Evolutionary conservation across 768 basidiomycete genomes (phyloP).

Genomic region (Leccinum fibrillosum): DNA sequence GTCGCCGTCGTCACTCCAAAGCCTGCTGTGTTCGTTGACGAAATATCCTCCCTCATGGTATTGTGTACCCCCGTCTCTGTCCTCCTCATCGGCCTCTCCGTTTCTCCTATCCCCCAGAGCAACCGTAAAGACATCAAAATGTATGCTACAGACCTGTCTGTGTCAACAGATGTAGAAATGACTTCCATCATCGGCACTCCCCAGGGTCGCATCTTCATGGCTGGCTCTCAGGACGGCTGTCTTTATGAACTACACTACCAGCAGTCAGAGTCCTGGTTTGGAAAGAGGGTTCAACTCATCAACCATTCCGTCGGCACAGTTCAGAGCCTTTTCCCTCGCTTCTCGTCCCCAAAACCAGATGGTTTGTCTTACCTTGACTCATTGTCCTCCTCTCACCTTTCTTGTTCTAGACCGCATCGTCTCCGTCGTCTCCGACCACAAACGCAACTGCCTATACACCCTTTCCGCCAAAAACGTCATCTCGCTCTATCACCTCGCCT

Average conservation of each 20-base stretch:
- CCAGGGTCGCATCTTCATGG: constrained; percentile 90
- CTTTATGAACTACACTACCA: constrained; percentile 93
- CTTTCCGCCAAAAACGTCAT: constrained; percentile 65
- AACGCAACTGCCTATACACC: constrained; percentile 75
- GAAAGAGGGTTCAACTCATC: constrained; percentile 76
- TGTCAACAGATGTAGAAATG: constrained; percentile 83
- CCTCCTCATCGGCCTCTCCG: constrained; percentile 79
- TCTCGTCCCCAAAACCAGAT: constrained; percentile 59
- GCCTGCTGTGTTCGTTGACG: constrained; percentile 85
- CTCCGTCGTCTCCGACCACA: constrained; percentile 60
- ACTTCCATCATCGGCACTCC: constrained; percentile 72
- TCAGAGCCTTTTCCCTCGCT: constrained; percentile 75
- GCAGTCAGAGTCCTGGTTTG: constrained; percentile 89
- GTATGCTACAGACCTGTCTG: constrained; percentile 84
- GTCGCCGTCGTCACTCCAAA: constrained; percentile 89
- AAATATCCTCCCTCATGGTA: constrained; percentile 84
- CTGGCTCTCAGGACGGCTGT: constrained; percentile 78
- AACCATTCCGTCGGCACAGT: constrained; percentile 84
- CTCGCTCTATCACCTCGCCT: constrained; percentile 59
- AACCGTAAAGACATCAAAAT: constrained; percentile 75
- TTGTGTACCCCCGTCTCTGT: constrained; percentile 85
- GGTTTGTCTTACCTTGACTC: constrained; percentile 43
- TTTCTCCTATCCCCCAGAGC: constrained; percentile 39
- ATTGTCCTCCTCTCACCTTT: constrained; percentile 1
- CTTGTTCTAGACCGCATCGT: constrained; percentile 62